A percentile compares a stretch with the other conserved stretches of the same genome.
Evolutionary conservation across 495 filamentous ascomycete species (phyloP).

Genomic region (Corynascus novoguineensis): DNA sequence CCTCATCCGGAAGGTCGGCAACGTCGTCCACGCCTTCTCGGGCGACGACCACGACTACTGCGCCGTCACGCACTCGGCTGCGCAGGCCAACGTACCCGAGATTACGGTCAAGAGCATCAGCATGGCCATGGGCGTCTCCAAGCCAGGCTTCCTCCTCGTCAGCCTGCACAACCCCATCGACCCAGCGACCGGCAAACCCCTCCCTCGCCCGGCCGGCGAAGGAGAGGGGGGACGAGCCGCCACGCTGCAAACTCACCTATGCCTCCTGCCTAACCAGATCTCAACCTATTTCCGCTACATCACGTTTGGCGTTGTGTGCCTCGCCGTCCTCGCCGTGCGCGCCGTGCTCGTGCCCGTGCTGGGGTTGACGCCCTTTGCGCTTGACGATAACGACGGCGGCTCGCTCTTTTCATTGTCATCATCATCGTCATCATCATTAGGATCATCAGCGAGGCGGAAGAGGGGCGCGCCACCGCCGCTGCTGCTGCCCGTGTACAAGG

Average conservation of each 20-base stretch:
- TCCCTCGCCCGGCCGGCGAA: slow-evolving; percentile 29
- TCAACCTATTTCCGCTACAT: slow-evolving; percentile 75
- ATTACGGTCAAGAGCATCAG: slow-evolving; percentile 91
- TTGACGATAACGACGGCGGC: slow-evolving; percentile 24
- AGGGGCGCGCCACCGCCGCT: no score
- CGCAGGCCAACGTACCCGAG: slow-evolving; percentile 63
- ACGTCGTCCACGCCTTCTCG: slow-evolving; percentile 77
- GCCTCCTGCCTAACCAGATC: slow-evolving; percentile 83
- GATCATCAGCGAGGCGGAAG: not conserved
- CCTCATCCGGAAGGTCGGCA: slow-evolving; percentile 65
- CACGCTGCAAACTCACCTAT: slow-evolving; percentile 84
- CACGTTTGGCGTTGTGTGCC: slow-evolving; percentile 52
- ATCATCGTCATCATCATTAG: not conserved
- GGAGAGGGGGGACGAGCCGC: not conserved
- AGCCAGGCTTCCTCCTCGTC: slow-evolving; percentile 80
- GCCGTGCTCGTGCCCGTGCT: slow-evolving; percentile 52
- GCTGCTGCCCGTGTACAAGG: slow-evolving; percentile 43
- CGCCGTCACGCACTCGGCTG: slow-evolving; percentile 68
- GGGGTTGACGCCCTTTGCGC: slow-evolving; percentile 41
- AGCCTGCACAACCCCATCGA: slow-evolving; percentile 90
- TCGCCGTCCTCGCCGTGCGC: slow-evolving; percentile 54
- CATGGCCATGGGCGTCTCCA: slow-evolving; percentile 94
- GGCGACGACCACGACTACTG: slow-evolving; percentile 99
- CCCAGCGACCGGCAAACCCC: slow-evolving; percentile 48
- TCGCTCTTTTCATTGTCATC: not conserved